Evolutionary conservation across 176 grass and related monocot genomes (phyloP), one percentile per base, ranked within the genome.

Genomic region (Triticum turgidum): DNA sequence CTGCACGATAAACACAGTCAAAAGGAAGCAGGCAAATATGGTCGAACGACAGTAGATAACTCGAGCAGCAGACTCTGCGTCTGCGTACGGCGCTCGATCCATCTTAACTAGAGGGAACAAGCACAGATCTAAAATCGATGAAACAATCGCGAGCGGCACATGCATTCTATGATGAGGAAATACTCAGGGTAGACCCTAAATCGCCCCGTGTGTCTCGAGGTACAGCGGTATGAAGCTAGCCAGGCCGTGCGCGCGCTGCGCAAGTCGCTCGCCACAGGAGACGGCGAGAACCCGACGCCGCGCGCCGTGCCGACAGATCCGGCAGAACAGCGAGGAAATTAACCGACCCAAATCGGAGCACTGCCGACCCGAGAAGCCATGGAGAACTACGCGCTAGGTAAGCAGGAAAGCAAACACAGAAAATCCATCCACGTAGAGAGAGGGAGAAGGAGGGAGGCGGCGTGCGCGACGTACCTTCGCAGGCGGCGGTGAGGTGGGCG

Each of bases 401-500:
- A 63, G 52, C 42, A 13, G 39, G 15, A 67, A 44, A 44, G 15
- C 9, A 5, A 51, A 2, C 22, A 6, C 38, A 0, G 71, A 41
- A 0, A 81, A 33, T 18, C 62, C 7, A 1, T 30, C 29, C 32
- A 0, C 2, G 45, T 4, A 11, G 4, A 3, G 61, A 32, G 24
- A 11, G 37, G 3, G 22, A 3, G 61, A n/a, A n/a, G 14, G 58
- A 5, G 20, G 6, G 37, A 37, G 18, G 41, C 0, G 42, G 42
- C 5, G 9, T 32, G 9, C 4, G 2, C 5, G 10, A n/a, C 22
- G 61, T 81, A 68, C 81, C 81, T 83, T 83, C 7, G 5, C 66
- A 83, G 45, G 67, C 67, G 49, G 80, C 80, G 47, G 66, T 66
- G 66, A 83, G 80, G 80, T 54, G 80, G 20, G 80, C 44, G 49